Evolutionary conservation across 495 filamentous ascomycete genomes (phyloP).

Genomic region (Thermochaetoides thermophila): DNA sequence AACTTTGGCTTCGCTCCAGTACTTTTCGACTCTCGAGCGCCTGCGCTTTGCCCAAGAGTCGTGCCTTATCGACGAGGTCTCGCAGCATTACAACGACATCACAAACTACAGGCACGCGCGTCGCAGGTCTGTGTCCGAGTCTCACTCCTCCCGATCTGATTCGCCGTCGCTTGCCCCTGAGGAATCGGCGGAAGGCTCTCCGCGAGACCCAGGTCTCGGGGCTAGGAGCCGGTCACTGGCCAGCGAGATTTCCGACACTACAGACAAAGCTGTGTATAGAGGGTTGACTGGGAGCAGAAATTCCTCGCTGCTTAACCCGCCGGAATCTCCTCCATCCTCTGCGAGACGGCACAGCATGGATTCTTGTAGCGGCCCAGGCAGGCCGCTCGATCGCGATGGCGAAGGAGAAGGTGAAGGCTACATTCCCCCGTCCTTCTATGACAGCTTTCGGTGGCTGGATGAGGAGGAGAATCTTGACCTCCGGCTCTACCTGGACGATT

Average conservation of each 20-base stretch:
- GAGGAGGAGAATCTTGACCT: conserved; percentile 64
- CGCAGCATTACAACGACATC: conserved; percentile 29
- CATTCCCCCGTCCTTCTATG: conserved; percentile 40
- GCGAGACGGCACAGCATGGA: conserved; percentile 27
- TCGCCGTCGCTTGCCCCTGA: conserved; percentile 43
- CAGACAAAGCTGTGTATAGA: conserved; percentile 47
- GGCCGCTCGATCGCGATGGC: conserved; percentile 15
- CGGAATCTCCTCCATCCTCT: conserved; percentile 11
- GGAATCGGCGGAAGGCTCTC: too few species aligned
- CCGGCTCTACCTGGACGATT: conserved; percentile 42
- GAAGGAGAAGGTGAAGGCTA: conserved; percentile 20
- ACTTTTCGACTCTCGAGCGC: conserved; percentile 52
- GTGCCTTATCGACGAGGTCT: conserved; percentile 21
- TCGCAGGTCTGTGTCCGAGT: conserved; percentile 19
- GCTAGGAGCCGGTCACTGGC: too few species aligned
- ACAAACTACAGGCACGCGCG: conserved; percentile 22
- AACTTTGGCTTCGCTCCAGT: conserved; percentile 26
- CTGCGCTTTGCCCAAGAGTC: conserved; percentile 44
- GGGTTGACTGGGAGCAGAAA: conserved; percentile 36
- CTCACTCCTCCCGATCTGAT: conserved; percentile 37
- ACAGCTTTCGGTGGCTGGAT: conserved; percentile 68
- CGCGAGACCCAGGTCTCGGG: too few species aligned
- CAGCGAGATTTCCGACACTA: conserved; percentile 61
- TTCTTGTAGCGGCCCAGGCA: too few species aligned
- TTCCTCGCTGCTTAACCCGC: conserved; percentile 16